Evolutionary conservation across 2,329 filamentous ascomycete genomes (phyloP).

Genomic region (Beauveria medogensis): DNA sequence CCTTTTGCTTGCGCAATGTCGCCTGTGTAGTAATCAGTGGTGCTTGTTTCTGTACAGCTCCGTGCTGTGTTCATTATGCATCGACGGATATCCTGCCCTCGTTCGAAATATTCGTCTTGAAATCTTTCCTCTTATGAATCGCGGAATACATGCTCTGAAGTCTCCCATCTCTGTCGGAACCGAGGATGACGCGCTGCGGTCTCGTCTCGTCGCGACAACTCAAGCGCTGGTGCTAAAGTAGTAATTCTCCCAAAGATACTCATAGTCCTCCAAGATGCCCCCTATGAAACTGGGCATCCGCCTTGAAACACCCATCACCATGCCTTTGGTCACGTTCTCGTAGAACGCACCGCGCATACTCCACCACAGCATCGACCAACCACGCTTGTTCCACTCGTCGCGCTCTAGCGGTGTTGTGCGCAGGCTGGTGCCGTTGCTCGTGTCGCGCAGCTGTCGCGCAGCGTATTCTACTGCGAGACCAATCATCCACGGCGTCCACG

Average conservation of each 20-base stretch:
- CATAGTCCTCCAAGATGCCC: slow-evolving; percentile 88
- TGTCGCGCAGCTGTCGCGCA: slow-evolving; percentile 71
- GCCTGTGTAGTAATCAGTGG: not conserved
- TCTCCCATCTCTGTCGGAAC: no score
- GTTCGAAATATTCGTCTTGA: not conserved
- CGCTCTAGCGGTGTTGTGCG: slow-evolving; percentile 80
- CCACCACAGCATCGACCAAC: slow-evolving; percentile 94
- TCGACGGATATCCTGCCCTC: not conserved
- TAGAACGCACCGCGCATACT: slow-evolving; percentile 94
- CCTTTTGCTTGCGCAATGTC: not conserved
- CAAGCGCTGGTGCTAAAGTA: slow-evolving; percentile 64
- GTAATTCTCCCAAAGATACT: slow-evolving; percentile 97
- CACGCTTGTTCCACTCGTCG: slow-evolving; percentile 81
- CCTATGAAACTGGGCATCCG: slow-evolving; percentile 74
- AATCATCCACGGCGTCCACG: slow-evolving; percentile 87
- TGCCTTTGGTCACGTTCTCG: slow-evolving; percentile 74
- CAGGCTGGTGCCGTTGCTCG: slow-evolving; percentile 59
- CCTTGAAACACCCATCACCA: slow-evolving; percentile 65
- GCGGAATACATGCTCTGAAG: no score
- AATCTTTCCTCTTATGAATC: not conserved
- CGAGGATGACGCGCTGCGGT: no score
- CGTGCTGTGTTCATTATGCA: not conserved
- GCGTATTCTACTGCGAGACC: slow-evolving; percentile 80
- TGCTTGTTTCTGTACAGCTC: not conserved
- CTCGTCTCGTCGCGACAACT: not conserved